Evolutionary conservation across 129 eudicot genomes (phyloP).

Genomic region (Centaurea solstitialis): DNA sequence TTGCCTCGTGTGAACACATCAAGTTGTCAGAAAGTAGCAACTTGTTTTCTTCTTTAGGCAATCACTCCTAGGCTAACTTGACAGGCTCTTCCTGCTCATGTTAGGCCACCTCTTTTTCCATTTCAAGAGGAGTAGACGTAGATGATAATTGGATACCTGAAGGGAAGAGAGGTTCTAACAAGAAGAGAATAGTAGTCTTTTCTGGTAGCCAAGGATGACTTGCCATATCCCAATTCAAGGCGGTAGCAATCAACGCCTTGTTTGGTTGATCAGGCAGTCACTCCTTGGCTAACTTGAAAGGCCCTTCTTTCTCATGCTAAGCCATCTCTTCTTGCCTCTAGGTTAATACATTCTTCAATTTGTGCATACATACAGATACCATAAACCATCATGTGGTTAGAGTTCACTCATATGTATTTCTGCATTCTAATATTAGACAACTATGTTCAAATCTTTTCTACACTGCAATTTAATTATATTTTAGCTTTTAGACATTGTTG

Average conservation of each 20-base stretch:
- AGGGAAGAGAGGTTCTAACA: not conserved
- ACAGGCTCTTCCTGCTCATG: slow-evolving; percentile 1
- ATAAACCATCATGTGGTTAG: not conserved
- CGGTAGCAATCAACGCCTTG: not conserved
- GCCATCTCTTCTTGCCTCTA: too few species aligned
- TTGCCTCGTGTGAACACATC: slow-evolving; percentile 21
- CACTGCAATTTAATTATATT: not conserved
- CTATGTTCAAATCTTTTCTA: not conserved
- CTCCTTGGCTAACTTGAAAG: not conserved
- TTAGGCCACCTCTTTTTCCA: not conserved
- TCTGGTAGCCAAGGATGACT: slow-evolving; percentile 1
- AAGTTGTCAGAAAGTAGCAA: not conserved
- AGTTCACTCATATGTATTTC: not conserved
- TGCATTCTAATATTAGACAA: not conserved
- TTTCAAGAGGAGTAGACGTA: not conserved
- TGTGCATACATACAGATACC: not conserved
- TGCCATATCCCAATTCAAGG: not conserved
- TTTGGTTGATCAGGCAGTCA: slow-evolving; percentile 1
- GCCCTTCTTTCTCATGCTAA: too few species aligned
- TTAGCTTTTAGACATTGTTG: not conserved
- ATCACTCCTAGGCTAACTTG: not conserved
- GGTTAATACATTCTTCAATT: not conserved
- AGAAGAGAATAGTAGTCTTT: not conserved
- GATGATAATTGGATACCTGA: not conserved
- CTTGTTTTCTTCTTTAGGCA: not conserved